Conservation (phyloP, 805 yeast species). For the Saccharomycopsis sp. region DNA sequence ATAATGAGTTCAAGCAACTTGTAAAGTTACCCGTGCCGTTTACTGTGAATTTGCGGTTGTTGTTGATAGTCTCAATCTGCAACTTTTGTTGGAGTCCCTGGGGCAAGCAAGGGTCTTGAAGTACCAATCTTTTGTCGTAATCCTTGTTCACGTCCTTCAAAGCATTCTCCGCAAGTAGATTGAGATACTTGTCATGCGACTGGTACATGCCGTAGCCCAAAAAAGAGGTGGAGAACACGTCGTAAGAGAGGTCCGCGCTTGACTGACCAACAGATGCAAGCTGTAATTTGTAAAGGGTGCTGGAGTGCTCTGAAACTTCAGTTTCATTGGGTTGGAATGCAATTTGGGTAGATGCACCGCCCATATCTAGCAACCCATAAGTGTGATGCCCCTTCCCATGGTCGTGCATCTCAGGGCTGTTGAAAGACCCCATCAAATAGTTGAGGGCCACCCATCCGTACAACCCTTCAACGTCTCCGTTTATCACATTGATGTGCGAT, state of each 20-base stretch:
- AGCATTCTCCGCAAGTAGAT: constrained; percentile 21
- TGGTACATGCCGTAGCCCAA: constrained; percentile 54
- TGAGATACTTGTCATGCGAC: constrained; percentile 40
- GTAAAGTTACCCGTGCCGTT: constrained; percentile 45
- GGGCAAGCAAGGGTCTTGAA: constrained; percentile 51
- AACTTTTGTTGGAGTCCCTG: constrained; percentile 27
- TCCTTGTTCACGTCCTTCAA: neutral
- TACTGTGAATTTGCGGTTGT: constrained; percentile 25
- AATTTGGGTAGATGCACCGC: constrained; percentile 59
- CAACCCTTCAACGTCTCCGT: constrained; percentile 58
- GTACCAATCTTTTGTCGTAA: constrained; percentile 14
- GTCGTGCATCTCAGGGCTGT: constrained; percentile 28
- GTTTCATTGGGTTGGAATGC: constrained; percentile 49
- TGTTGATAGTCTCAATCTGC: constrained; percentile 3
- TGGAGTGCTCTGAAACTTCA: constrained; percentile 36
- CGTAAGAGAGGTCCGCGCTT: constrained; percentile 27
- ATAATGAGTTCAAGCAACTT: constrained; percentile 39
- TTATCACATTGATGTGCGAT: constrained; percentile 49
- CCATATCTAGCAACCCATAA: constrained; percentile 53
- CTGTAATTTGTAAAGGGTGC: constrained; percentile 38
- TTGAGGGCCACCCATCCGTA: constrained; percentile 62
- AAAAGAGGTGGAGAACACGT: constrained; percentile 47
- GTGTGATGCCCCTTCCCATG: constrained; percentile 35
- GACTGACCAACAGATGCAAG: constrained; percentile 29
- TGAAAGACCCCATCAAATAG: constrained; percentile 40